Conservation (phyloP, 169 alveolate genomes). For the Eimeria acervulina region DNA sequence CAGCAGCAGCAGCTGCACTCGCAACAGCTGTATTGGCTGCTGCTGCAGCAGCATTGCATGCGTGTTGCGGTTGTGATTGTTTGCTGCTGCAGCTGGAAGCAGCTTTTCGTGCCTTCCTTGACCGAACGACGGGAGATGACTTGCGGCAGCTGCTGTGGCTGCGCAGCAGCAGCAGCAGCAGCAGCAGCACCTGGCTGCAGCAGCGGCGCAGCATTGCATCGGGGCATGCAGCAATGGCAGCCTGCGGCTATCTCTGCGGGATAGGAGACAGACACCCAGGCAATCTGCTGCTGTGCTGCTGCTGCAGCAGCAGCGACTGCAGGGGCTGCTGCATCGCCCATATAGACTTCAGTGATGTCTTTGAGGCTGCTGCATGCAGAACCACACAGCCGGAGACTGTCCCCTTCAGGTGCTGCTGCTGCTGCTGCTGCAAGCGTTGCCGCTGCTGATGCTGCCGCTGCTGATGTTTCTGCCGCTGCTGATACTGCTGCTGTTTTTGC, state of each 20-base stretch:
- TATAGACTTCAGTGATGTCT: slow-evolving; percentile 97
- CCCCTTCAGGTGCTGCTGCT: slow-evolving; percentile 90
- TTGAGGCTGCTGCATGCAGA: slow-evolving; percentile 96
- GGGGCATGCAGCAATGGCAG: slow-evolving; percentile 94
- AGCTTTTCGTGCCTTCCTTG: slow-evolving; percentile 46
- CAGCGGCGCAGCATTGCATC: slow-evolving; percentile 93
- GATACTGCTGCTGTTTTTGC: not conserved
- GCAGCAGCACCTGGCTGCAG: slow-evolving; percentile 89
- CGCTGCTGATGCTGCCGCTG: not conserved
- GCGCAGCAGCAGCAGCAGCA: slow-evolving; percentile 92
- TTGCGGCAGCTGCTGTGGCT: slow-evolving; percentile 92
- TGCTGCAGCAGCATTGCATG: not conserved
- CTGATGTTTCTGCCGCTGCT: not conserved
- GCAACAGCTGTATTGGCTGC: not conserved
- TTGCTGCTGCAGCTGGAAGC: slow-evolving; percentile 55
- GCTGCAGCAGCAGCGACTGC: not conserved
- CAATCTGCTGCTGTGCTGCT: not conserved
- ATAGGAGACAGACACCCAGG: slow-evolving; percentile 96
- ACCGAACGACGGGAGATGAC: slow-evolving; percentile 86
- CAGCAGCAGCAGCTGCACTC: not conserved
- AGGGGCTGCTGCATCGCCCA: slow-evolving; percentile 89
- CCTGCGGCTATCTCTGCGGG: slow-evolving; percentile 95
- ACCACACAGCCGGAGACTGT: slow-evolving; percentile 95
- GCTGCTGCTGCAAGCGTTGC: not conserved
- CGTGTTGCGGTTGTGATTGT: not conserved